These are phyloP conservation scores for Macadamia tetraphylla DNA, from an alignment of 164 flowering plant species.

Conservation along the genomic window DNA sequence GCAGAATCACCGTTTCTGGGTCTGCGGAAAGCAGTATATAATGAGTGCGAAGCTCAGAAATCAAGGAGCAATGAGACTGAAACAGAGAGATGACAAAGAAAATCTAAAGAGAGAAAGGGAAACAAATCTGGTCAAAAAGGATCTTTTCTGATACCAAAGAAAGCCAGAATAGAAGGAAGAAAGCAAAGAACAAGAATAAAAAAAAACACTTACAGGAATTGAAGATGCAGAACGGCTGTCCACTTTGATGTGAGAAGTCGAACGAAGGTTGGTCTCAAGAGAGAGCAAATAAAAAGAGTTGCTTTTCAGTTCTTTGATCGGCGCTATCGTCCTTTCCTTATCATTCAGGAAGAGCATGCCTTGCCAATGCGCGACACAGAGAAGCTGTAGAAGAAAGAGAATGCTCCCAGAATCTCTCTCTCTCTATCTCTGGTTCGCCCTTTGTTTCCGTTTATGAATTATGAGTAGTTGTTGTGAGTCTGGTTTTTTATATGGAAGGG, in stretches of 20 bases:
- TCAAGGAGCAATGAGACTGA: neutral
- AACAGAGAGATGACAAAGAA: neutral
- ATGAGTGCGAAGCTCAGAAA: neutral
- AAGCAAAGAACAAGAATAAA: no score
- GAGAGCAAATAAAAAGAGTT: neutral
- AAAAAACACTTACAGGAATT: neutral
- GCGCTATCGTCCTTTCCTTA: no score
- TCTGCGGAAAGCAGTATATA: neutral
- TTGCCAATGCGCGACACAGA: no score
- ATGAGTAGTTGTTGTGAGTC: no score
- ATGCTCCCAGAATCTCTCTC: no score
- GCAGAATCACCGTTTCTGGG: neutral
- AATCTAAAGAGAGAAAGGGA: neutral
- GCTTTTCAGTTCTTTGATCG: no score
- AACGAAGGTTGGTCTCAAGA: neutral
- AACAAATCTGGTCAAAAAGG: neutral
- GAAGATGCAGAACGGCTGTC: neutral
- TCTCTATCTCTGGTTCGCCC: no score
- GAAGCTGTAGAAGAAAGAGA: no score
- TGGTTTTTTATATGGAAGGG: no score
- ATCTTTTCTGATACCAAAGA: neutral
- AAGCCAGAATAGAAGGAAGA: neutral
- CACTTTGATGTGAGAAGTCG: neutral
- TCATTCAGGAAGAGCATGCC: no score
- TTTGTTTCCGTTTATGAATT: no score